Percentiles rank a stretch among this genome's conserved stretches.
Evolutionary conservation across 1,139 yeast species (phyloP).

Genomic region (Suhomyces guaymorum): DNA sequence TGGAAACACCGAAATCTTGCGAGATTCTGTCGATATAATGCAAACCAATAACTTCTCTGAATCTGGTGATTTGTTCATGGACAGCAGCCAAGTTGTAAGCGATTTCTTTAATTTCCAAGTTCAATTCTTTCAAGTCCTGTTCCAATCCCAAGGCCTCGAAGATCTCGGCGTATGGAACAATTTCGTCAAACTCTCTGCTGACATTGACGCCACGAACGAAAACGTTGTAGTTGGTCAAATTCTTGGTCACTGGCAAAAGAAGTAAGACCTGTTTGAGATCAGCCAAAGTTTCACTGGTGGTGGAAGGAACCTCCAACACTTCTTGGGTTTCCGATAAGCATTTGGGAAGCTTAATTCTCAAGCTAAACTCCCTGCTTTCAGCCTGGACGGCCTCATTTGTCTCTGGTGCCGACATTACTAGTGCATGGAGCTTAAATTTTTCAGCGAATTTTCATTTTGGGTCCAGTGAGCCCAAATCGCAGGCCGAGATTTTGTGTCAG

Average conservation of each 20-base stretch:
- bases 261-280: constrained; percentile 62
- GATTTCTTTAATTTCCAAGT: constrained; percentile 30
- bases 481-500: neutral
- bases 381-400: constrained; percentile 15
- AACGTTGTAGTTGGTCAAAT: constrained; percentile 62
- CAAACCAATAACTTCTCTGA: constrained; percentile 48
- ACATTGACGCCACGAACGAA: constrained; percentile 37
- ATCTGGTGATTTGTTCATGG: constrained; percentile 42
- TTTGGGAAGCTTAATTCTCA: constrained; percentile 36
- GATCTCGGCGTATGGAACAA: constrained; percentile 34
- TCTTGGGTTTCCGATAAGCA: constrained; percentile 23
- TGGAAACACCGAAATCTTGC: constrained; percentile 23
- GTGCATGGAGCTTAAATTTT: constrained; percentile 6
- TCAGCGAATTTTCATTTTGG: constrained; percentile 7
- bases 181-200: constrained; percentile 34
- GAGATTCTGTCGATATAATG: constrained; percentile 40
- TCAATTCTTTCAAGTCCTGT: constrained; percentile 19
- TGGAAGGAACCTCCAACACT: constrained; percentile 35
- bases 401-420: constrained; percentile 12
- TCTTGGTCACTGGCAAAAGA: constrained; percentile 55
- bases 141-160: constrained; percentile 26
- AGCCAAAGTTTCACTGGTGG: constrained; percentile 48
- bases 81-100: constrained; percentile 43
- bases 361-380: constrained; percentile 24
- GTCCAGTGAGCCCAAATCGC: neutral